Base-by-base conservation (phyloP, 371 early-diverging fungal species). In the Paraphysoderma sedebokerense region DNA sequence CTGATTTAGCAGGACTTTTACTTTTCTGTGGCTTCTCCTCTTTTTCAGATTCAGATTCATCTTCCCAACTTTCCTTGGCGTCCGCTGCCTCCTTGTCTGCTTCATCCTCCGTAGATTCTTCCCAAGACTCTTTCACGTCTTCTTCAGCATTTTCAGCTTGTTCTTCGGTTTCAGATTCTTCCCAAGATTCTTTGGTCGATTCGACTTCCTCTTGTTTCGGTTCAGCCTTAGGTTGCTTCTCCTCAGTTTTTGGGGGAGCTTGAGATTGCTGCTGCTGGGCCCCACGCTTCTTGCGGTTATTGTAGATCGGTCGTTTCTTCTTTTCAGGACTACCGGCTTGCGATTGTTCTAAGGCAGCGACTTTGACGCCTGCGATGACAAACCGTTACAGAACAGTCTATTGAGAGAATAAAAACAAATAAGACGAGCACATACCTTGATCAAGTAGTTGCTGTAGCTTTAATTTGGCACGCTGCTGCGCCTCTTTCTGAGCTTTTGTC, bases 401-500 rank as follows among this genome's bases (percentile, higher is more conserved):
- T n/a, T 13, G 12, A 34, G 13, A 12, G 35, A 13, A 30, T 9
- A 23, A 27, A 28, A n/a, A n/a, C n/a, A n/a, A n/a, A n/a, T n/a
- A n/a, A n/a, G n/a, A n/a, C n/a, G n/a, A n/a, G n/a, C n/a, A n/a
- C n/a, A n/a, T n/a, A n/a, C n/a, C n/a, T n/a, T n/a, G n/a, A 29
- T 71, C 77, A 22, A 87, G 59, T 63, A 95, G 61, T 41, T 79
- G 85, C 53, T 92, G 70, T 36, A 82, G 73, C 56, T 77, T 76
- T 39, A 78, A 65, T 46, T 81, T 70, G 38, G 78, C 82, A 42
- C 64, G 66, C 17, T 75, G 75, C 56, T 85, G 77, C 31, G 82
- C 86, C 53, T 81, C 82, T 66, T 85, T 89, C 63, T 97, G 87
- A n/a, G 87, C 76, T 59, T 87, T 86, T 33, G 92, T 87, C 58